phyloP scores from a whole-genome alignment of 192 early-diverging fungal species.

The Dissophora globulifera region DNA sequence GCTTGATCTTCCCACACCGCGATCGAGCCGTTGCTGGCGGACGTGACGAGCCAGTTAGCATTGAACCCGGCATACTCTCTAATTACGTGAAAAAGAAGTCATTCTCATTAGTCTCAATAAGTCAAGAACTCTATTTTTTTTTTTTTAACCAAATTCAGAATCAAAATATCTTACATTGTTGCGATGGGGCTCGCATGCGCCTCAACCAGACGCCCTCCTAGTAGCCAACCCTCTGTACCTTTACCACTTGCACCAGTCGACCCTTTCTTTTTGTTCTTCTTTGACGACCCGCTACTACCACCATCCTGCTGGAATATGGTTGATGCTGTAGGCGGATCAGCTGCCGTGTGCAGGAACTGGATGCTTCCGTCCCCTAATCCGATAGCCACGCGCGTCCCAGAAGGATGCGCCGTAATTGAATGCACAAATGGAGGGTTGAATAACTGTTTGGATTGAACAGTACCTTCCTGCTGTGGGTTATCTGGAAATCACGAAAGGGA shows the following conservation, averaged over 20 bases:
- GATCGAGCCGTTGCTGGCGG: constrained; percentile 29
- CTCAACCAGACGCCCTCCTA: constrained; percentile 24
- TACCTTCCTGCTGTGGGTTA: constrained; percentile 20
- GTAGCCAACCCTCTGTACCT: constrained; percentile 15
- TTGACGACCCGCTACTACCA: constrained; percentile 1
- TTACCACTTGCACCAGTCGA: constrained; percentile 9
- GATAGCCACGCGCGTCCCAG: constrained; percentile 55
- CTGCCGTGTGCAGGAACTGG: constrained; percentile 47
- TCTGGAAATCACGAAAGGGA: constrained; percentile 2
- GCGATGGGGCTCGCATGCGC: constrained; percentile 36
- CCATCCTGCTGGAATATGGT: background rate
- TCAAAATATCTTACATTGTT: constrained; percentile 42
- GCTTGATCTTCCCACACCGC: constrained; percentile 43
- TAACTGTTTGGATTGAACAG: constrained; percentile 52
- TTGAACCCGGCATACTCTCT: constrained; percentile 52
- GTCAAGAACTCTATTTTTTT: too few relatives aligned
- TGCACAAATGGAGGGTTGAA: constrained; percentile 70
- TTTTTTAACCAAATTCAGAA: too few relatives aligned
- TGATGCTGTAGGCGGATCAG: constrained; percentile 30
- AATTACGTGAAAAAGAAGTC: background rate
- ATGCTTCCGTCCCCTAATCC: constrained; percentile 60
- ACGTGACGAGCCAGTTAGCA: constrained; percentile 33
- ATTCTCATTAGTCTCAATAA: background rate
- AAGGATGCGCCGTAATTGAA: constrained; percentile 46
- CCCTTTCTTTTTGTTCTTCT: constrained; percentile 46